Base-by-base conservation (phyloP, 2,329 filamentous ascomycete genomes). In the Alternaria ventricosa region DNA sequence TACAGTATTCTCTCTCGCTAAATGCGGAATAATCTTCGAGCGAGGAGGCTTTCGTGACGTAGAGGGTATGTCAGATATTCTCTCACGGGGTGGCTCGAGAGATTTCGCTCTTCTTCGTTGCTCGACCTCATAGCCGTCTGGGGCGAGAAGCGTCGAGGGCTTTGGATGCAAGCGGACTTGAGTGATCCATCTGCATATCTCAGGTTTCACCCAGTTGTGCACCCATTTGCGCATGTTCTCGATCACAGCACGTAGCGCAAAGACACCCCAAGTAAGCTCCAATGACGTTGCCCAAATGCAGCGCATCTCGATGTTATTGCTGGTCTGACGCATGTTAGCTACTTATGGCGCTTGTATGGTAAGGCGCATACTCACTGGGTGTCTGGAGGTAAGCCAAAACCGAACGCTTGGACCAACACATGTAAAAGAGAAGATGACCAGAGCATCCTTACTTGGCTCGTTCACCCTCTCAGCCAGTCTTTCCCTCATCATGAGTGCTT, bases 231-330 rank as follows among this genome's bases (percentile, higher is more conserved):
- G 55, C 55, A 69, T 47, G 54, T 66, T 69, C 18, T 65, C 45
- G 13, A 69, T 50, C 9, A 64, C 41, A 44, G 56, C 60, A n/a
- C 58, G 65, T 15, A 69, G 45, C 36, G 44, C 36, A 5, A 67
- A 55, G 20, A 63, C 63, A 25, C 67, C 67, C 67, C 67, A 69
- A 6, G 63, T 59, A 28, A 69, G 50, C 33, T 69, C 60, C 7
- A 69, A 51, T 36, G 67, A 64, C 15, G 65, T 67, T 18, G 65
- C 62, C 67, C 65, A 69, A 15, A 69, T 65, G 45, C 67, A 69
- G 23, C 23, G 41, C 67, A 69, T 67, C 18, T 33, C 5, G n/a
- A 64, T 57, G 12, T n/a, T 22, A 9, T 22, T 1, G 18, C 10
- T 45, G 11, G 10, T 8, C 55, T 57, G 15, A 11, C 6, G 12